Evolutionary conservation across 768 basidiomycete genomes (phyloP).

Genomic region (Mycena maculata): DNA sequence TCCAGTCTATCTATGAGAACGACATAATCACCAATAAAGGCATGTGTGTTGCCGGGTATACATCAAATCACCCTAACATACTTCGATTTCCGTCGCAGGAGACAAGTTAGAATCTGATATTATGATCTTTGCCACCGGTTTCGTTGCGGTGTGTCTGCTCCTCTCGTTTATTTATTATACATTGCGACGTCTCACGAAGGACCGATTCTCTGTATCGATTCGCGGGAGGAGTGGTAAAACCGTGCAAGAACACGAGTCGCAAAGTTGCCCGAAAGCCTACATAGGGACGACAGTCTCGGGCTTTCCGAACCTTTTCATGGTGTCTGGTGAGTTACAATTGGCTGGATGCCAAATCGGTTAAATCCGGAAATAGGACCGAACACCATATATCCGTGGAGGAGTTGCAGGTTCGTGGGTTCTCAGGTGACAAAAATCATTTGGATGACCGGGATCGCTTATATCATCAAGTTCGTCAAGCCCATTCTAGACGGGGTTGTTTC

Average conservation of each 20-base stretch:
- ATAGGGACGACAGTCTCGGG: constrained; percentile 55
- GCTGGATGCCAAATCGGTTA: not conserved
- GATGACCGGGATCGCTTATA: constrained; percentile 5
- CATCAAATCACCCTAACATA: too few relatives aligned
- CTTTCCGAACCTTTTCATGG: constrained; percentile 59
- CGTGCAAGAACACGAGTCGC: constrained; percentile 52
- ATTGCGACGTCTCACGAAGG: too few relatives aligned
- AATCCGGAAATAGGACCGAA: constrained; percentile 57
- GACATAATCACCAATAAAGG: constrained; percentile 17
- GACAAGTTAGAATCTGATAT: not conserved
- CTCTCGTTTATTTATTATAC: too few relatives aligned
- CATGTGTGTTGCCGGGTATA: too few relatives aligned
- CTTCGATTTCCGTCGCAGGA: not conserved
- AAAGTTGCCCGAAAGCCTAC: constrained; percentile 58
- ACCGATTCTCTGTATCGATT: too few relatives aligned
- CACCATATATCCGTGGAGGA: constrained; percentile 53
- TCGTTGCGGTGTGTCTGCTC: not conserved
- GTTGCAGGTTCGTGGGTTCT: constrained; percentile 49
- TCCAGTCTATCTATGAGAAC: constrained; percentile 7
- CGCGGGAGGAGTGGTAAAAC: constrained; percentile 33
- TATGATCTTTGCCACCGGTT: not conserved
- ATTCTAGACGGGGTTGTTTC: not conserved
- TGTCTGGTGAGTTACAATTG: constrained; percentile 46
- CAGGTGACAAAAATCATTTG: too few relatives aligned
- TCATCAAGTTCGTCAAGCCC: not conserved